phyloP scores from a whole-genome alignment of 2,329 filamentous ascomycete genomes.

The Samsoniella hepiali region DNA sequence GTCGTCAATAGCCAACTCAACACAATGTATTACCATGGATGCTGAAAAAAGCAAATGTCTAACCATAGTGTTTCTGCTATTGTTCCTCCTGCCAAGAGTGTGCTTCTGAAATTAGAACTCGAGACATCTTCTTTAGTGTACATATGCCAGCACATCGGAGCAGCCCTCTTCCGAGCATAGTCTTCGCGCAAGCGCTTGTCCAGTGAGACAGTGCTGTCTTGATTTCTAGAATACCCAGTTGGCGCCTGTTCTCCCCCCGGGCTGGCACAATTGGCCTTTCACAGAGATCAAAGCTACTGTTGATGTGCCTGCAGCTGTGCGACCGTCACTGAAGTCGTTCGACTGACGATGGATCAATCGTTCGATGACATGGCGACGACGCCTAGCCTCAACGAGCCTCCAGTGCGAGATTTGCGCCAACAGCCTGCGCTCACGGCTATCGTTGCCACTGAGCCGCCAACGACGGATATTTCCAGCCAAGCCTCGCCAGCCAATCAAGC shows the following conservation, averaged over 20 bases:
- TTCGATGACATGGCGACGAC: too few species aligned
- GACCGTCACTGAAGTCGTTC: too few species aligned
- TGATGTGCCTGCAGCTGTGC: too few species aligned
- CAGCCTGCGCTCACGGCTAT: background rate
- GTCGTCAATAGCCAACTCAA: background rate
- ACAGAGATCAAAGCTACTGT: too few species aligned
- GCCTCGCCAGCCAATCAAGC: too few species aligned
- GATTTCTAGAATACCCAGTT: background rate
- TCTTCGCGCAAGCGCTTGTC: background rate
- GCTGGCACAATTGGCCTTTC: too few species aligned
- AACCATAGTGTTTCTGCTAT: background rate
- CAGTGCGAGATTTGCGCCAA: too few species aligned
- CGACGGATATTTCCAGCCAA: too few species aligned
- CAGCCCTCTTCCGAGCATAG: background rate
- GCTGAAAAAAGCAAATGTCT: background rate
- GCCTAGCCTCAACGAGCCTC: too few species aligned
- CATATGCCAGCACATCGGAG: background rate
- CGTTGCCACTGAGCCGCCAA: background rate
- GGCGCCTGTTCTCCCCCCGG: too few species aligned
- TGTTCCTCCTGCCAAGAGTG: background rate
- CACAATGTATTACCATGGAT: background rate
- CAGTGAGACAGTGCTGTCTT: background rate
- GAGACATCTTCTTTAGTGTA: background rate
- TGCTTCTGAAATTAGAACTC: constrained; percentile 5
- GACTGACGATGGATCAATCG: too few species aligned